phyloP scores from a whole-genome alignment of 441 rosid species.

The Manihot esculenta region DNA sequence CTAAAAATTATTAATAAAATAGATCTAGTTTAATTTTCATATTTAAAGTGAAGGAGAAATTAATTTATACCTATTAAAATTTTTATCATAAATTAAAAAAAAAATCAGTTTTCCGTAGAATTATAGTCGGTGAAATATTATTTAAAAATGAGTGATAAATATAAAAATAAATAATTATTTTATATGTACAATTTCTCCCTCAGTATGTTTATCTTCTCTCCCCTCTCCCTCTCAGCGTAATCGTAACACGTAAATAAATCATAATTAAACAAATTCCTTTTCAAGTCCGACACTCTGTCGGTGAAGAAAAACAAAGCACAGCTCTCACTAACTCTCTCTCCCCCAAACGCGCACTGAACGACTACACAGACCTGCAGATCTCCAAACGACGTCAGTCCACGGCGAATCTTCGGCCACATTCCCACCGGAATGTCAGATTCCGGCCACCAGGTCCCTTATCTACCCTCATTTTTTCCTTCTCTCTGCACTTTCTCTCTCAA shows the following conservation, averaged over 20 bases:
- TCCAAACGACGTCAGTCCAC: constrained; percentile 12
- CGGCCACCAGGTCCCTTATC: constrained; percentile 29
- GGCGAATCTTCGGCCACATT: constrained; percentile 27
- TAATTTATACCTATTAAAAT: no score
- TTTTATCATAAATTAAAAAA: no score
- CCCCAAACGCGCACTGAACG: background rate
- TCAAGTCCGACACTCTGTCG: constrained; percentile 43
- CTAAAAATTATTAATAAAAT: no score
- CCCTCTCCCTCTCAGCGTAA: constrained; percentile 14
- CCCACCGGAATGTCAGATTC: constrained; percentile 37
- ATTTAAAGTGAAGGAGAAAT: no score
- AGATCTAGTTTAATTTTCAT: no score
- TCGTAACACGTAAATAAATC: constrained; percentile 30
- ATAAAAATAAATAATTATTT: background rate
- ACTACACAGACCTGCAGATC: constrained; percentile 8
- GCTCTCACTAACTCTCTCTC: constrained; percentile 12
- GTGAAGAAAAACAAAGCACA: constrained; percentile 22
- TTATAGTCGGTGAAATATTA: no score
- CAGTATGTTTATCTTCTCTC: background rate
- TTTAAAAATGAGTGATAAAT: no score
- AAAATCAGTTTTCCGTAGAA: no score
- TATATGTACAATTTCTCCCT: background rate
- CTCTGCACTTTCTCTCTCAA: constrained; percentile 20
- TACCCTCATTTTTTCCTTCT: background rate
- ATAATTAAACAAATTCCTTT: constrained; percentile 24